phyloP scores from a whole-genome alignment of 78 protist species.

The Paulinella micropora region DNA sequence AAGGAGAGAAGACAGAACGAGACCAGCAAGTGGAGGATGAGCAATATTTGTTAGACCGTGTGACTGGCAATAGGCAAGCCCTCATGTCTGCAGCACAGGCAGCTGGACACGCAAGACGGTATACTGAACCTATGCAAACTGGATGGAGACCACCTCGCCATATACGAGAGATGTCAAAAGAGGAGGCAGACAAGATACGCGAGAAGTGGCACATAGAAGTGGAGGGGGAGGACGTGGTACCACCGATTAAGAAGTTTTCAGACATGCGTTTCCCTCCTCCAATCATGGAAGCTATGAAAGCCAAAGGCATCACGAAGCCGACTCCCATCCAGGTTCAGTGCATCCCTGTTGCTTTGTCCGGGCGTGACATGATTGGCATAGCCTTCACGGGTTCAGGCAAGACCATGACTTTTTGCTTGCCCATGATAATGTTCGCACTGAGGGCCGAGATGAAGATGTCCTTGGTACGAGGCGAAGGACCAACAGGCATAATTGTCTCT shows the following conservation, averaged over 20 bases:
- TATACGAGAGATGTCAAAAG: slow-evolving; percentile 15
- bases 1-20: background rate
- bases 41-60: background rate
- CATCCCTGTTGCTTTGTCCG: slow-evolving; percentile 42
- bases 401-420: slow-evolving; percentile 81
- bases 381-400: slow-evolving; percentile 95
- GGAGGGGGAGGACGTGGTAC: slow-evolving; percentile 64
- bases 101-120: slow-evolving; percentile 31
- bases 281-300: slow-evolving; percentile 30
- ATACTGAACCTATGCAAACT: slow-evolving; percentile 23
- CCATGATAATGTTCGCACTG: slow-evolving; percentile 47
- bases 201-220: slow-evolving; percentile 53
- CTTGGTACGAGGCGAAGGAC: slow-evolving; percentile 68
- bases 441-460: slow-evolving; percentile 18
- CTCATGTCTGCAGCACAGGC: background rate
- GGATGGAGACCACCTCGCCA: slow-evolving; percentile 42
- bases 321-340: slow-evolving; percentile 89
- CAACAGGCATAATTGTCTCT: slow-evolving; percentile 62
- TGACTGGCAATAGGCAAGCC: background rate
- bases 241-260: slow-evolving; percentile 55
- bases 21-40: slow-evolving; percentile 6
- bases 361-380: slow-evolving; percentile 91
- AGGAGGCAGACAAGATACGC: slow-evolving; percentile 26
- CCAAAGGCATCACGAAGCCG: slow-evolving; percentile 64
- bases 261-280: slow-evolving; percentile 80